Evolutionary conservation across 1,284 basidiomycete species (phyloP).

Genomic region (Marasmius sp.): DNA sequence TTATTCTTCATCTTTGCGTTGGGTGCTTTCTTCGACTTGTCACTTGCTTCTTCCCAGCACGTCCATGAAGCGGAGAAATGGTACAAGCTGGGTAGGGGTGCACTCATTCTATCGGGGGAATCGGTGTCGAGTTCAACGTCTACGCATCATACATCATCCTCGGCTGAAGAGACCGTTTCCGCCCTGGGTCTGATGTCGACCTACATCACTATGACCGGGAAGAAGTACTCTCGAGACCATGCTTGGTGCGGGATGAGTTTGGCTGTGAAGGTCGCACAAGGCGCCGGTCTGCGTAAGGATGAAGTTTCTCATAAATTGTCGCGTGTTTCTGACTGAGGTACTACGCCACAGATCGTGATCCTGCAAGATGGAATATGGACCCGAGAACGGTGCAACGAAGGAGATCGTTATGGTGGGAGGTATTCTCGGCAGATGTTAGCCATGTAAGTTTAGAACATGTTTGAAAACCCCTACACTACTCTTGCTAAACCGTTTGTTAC

Average conservation of each 20-base stretch:
- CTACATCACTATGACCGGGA: constrained; percentile 46
- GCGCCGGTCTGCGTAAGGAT: constrained; percentile 32
- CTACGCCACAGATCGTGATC: constrained; percentile 44
- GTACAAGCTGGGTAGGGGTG: constrained; percentile 31
- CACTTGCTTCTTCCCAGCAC: constrained; percentile 23
- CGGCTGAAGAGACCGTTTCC: constrained; percentile 41
- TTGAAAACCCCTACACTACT: not conserved
- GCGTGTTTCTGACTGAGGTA: not conserved
- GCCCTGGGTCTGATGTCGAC: constrained; percentile 55
- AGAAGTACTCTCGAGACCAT: constrained; percentile 45
- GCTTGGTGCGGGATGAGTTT: constrained; percentile 52
- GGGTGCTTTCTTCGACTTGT: constrained; percentile 51
- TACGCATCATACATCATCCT: constrained; percentile 1
- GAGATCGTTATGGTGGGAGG: constrained; percentile 53
- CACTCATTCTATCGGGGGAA: constrained; percentile 39
- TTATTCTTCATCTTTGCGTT: constrained; percentile 53
- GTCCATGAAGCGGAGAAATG: not conserved
- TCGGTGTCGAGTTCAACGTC: constrained; percentile 16
- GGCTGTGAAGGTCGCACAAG: constrained; percentile 48
- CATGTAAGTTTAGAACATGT: constrained; percentile 31
- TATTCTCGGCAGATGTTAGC: constrained; percentile 45
- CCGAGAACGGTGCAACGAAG: constrained; percentile 43
- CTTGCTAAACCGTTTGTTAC: not conserved
- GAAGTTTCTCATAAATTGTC: not conserved
- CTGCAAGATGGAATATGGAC: constrained; percentile 50